Evolutionary conservation across 179 eudicot species (phyloP), one percentile per base, ranked within the genome.

Genomic region (Spergularia azorica): DNA sequence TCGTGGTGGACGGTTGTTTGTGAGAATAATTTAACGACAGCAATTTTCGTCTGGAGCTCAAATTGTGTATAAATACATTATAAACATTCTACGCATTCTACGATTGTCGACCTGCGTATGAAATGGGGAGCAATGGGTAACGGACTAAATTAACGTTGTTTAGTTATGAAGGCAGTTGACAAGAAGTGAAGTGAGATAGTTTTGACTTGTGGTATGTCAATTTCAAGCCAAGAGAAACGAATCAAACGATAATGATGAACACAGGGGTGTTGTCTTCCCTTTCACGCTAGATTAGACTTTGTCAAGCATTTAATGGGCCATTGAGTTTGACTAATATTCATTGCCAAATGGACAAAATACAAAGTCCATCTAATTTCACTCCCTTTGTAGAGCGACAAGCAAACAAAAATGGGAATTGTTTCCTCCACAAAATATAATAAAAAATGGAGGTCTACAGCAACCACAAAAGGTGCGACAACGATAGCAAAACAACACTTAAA

Each of bases 261-360:
- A 10, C 9, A 9, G 36, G 50, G 20, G 59, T 74, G 60, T 54
- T 79, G 73, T 71, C 68, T 66, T 67, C 46, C n/a, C 58, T 50
- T 16, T 73, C 36, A 79, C 81, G 81, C 69, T 59, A 57, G 18
- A 18, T 51, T 78, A 18, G 67, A 66, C 72, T 65, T 65, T n/a
- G 4, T 26, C 48, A 43, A 63, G 32, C 15, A 20, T 21, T 63
- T 48, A n/a, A 71, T 18, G 67, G 57, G 38, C 62, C 52, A 67
- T 72, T 39, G 3, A 0, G 16, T 63, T 63, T 77, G 80, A 77
- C 76, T 18, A 9, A 36, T 16, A 76, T 58, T 46, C 73, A 36
- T 39, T 76, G 74, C 61, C 66, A 13, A 41, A 3, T 4, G 5
- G 14, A 11, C 4, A 15, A 56, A n/a, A 15, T 2, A 26, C 11